A percentile compares a stretch with the other conserved stretches of the same genome.
Evolutionary conservation across 1,284 basidiomycete genomes (phyloP).

Genomic region (Sutorius eximius): DNA sequence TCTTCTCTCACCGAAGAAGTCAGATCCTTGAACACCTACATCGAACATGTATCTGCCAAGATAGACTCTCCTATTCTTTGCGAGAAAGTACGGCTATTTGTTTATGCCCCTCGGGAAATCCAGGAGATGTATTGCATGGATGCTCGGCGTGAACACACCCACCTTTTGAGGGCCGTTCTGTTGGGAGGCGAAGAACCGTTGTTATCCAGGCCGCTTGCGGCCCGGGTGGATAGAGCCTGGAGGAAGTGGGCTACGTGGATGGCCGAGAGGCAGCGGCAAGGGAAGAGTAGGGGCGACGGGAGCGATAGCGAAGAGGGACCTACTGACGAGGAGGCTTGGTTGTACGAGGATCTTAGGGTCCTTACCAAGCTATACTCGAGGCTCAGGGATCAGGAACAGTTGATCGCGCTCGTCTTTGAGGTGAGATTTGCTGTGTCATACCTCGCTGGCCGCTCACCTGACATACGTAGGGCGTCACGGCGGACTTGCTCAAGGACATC

Average conservation of each 20-base stretch:
- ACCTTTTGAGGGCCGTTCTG: constrained; percentile 82
- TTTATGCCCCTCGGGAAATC: constrained; percentile 84
- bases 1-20: constrained; percentile 90
- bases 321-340: constrained; percentile 90
- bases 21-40: constrained; percentile 80
- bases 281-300: constrained; percentile 51
- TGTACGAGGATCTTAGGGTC: constrained; percentile 87
- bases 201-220: constrained; percentile 74
- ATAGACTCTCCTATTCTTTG: constrained; percentile 87
- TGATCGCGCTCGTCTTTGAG: constrained; percentile 95
- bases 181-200: constrained; percentile 78
- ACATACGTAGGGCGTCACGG: constrained; percentile 76
- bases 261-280: constrained; percentile 57
- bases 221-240: constrained; percentile 74
- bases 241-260: constrained; percentile 77
- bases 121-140: constrained; percentile 81
- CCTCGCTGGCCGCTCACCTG: constrained; percentile 1
- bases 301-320: constrained; percentile 92
- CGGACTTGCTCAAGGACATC: constrained; percentile 96
- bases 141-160: constrained; percentile 59
- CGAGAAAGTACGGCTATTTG: constrained; percentile 85
- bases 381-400: constrained; percentile 87
- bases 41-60: constrained; percentile 83
- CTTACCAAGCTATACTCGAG: constrained; percentile 77
- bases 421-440: constrained; percentile 40